Conservation (phyloP, 192 early-diverging fungal species). For the Coemansia sp. region DNA sequence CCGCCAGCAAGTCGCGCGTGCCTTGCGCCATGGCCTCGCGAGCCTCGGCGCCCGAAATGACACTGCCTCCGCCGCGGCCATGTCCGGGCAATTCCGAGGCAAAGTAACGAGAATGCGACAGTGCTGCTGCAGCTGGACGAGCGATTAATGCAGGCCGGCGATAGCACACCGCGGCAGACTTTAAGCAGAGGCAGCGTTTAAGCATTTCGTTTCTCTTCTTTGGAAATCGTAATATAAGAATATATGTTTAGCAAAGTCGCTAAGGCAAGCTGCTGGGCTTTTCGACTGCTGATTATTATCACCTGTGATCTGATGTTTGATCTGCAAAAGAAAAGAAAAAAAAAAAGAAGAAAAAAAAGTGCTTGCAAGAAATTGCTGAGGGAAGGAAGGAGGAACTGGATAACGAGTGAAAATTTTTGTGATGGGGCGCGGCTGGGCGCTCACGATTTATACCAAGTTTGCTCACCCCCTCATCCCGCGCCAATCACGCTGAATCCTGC, state of each 20-base stretch:
- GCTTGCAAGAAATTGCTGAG: not conserved
- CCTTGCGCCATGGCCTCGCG: slow-evolving; percentile 26
- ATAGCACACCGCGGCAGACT: no score
- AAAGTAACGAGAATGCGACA: no score
- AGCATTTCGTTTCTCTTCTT: no score
- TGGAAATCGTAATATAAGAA: no score
- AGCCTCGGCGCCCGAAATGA: slow-evolving; percentile 5
- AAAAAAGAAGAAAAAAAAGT: slow-evolving; percentile 10
- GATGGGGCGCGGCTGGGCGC: not conserved
- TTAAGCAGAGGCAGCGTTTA: no score
- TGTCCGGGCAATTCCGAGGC: not conserved
- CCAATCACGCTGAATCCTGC: not conserved
- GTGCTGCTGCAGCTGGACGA: no score
- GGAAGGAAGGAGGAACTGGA: slow-evolving; percentile 4
- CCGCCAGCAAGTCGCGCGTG: not conserved
- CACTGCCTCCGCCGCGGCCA: no score
- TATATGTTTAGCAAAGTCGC: no score
- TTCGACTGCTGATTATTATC: no score
- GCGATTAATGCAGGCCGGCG: no score
- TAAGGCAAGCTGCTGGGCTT: no score
- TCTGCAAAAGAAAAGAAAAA: slow-evolving; percentile 9
- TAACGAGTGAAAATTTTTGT: not conserved
- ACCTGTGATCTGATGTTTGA: no score
- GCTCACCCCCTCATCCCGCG: slow-evolving; percentile 1
- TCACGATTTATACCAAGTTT: not conserved